Evolutionary conservation across 306 rosid species (phyloP).

Genomic region (Fragaria ananassa): DNA sequence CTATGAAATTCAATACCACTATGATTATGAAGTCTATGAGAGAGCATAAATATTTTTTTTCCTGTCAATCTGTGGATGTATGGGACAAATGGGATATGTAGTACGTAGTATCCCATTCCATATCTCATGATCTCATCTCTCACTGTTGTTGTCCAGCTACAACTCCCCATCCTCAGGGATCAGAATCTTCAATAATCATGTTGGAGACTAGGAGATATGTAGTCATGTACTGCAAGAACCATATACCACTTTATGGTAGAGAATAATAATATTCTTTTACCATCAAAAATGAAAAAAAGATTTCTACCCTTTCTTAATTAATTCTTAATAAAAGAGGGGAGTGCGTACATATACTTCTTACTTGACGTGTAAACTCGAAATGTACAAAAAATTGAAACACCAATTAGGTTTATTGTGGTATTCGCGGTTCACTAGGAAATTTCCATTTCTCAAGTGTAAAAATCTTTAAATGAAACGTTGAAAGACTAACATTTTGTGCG

Average conservation of each 20-base stretch:
- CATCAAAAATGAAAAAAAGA: neutral
- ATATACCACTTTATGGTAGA: neutral
- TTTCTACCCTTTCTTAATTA: too few relatives aligned
- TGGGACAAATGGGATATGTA: neutral
- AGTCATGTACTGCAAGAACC: neutral
- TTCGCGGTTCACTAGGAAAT: too few relatives aligned
- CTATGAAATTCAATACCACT: neutral
- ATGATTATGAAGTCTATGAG: neutral
- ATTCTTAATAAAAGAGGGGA: neutral
- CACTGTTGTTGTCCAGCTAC: neutral
- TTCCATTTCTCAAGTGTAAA: neutral
- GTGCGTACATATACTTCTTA: too few relatives aligned
- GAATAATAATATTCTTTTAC: neutral
- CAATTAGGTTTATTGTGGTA: neutral
- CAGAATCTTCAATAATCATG: neutral
- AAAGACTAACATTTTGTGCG: neutral
- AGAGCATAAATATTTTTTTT: neutral
- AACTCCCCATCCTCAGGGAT: neutral
- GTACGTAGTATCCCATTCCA: neutral
- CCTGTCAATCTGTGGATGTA: neutral
- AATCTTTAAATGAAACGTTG: neutral
- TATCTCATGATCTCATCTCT: neutral
- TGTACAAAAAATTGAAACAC: too few relatives aligned
- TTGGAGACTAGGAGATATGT: neutral
- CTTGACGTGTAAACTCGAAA: too few relatives aligned